phyloP scores from a whole-genome alignment of 225 moss, liverwort and hornwort species.

The Thuidium tamariscinum region DNA sequence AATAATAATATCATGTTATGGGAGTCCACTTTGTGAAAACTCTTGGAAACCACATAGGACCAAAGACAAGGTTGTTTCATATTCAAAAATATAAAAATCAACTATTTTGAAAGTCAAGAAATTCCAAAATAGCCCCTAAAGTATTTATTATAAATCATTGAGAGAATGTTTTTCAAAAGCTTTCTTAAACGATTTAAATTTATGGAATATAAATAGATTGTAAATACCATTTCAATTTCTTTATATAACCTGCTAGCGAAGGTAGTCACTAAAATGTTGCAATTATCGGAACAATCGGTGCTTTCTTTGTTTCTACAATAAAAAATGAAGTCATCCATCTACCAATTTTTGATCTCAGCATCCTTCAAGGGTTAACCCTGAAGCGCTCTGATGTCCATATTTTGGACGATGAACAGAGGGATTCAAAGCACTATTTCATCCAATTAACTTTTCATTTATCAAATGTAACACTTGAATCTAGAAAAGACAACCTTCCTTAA shows the following conservation, averaged over 20 bases:
- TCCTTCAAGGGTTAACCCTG: neutral
- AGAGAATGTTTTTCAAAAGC: neutral
- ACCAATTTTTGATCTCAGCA: fast-evolving
- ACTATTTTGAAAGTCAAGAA: neutral
- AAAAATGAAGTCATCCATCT: neutral
- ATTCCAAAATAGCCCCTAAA: neutral
- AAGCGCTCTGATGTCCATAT: too few relatives aligned
- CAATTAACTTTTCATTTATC: too few relatives aligned
- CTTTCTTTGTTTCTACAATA: fast-evolving
- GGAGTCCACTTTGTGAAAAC: fast-evolving
- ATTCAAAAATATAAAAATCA: neutral
- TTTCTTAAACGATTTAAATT: neutral
- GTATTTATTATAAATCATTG: neutral
- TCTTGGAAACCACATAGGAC: fast-evolving
- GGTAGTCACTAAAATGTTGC: neutral
- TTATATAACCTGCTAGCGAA: too few relatives aligned
- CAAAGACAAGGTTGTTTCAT: fast-evolving
- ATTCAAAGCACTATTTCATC: too few relatives aligned
- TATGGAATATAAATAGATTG: neutral
- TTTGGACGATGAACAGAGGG: too few relatives aligned
- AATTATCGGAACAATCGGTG: neutral
- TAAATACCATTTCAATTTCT: fast-evolving
- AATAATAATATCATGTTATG: fast-evolving
- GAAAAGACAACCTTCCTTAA: too few relatives aligned
- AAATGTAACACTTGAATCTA: too few relatives aligned